Evolutionary conservation across 2,329 filamentous ascomycete species (phyloP).

Genomic region (Xylaria sp.): DNA sequence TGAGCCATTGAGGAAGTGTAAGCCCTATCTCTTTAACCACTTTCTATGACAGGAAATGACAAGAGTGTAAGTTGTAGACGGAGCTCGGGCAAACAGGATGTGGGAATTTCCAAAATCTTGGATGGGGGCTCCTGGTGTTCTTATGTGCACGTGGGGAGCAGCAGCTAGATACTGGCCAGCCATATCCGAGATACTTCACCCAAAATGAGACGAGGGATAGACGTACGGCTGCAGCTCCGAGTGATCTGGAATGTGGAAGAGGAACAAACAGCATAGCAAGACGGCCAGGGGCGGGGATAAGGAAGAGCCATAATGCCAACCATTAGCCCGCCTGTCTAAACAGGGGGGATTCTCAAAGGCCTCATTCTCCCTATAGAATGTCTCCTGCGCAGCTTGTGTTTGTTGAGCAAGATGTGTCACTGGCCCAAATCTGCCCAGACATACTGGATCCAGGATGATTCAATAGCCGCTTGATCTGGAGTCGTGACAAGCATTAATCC

Average conservation of each 20-base stretch:
- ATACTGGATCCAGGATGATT: not conserved
- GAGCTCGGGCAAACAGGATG: not conserved
- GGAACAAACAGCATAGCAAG: not conserved
- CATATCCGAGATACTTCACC: not conserved
- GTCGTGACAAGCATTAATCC: not conserved
- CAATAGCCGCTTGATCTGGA: not conserved
- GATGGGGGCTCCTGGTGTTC: not conserved
- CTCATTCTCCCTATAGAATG: not conserved
- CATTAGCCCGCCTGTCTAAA: not conserved
- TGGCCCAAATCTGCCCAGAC: not conserved
- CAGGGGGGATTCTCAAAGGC: not conserved
- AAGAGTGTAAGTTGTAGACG: not conserved
- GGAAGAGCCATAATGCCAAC: slow-evolving; percentile 9
- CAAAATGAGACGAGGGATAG: slow-evolving; percentile 2
- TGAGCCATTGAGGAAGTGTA: not conserved
- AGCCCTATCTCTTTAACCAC: not conserved
- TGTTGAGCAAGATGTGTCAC: not conserved
- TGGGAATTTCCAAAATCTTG: not conserved
- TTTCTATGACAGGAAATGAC: not conserved
- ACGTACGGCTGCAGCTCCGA: not conserved
- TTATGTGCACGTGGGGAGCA: not conserved
- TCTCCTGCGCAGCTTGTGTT: not conserved
- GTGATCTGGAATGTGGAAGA: not conserved
- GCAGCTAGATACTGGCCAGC: not conserved
- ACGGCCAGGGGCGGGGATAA: not conserved